Conservation (phyloP, 305 asterid species). For the Vinca major region DNA sequence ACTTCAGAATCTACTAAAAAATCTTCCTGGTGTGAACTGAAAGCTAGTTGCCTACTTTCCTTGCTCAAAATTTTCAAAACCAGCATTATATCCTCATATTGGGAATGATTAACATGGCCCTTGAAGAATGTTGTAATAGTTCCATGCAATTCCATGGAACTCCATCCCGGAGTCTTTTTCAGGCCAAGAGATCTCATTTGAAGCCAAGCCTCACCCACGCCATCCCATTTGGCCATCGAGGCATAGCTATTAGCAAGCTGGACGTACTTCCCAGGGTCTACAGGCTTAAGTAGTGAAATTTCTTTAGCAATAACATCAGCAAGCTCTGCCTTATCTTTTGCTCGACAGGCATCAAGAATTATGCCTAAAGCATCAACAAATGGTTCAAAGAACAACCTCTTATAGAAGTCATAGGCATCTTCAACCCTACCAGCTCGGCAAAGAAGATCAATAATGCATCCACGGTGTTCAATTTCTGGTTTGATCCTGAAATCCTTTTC, state of each 20-base stretch:
- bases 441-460: conserved; percentile 73
- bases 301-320: conserved; percentile 43
- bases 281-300: conserved; percentile 36
- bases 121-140: conserved; percentile 47
- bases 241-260: conserved; percentile 77
- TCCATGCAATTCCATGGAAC: conserved; percentile 66
- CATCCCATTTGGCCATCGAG: conserved; percentile 58
- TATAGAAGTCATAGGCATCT: conserved; percentile 58
- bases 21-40: neutral
- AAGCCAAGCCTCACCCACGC: conserved; percentile 72
- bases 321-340: conserved; percentile 33
- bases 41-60: conserved; percentile 29
- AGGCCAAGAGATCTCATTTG: conserved; percentile 68
- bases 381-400: conserved; percentile 45
- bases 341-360: conserved; percentile 61
- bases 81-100: conserved; percentile 36
- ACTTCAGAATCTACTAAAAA: neutral
- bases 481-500: conserved; percentile 38
- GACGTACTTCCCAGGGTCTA: conserved; percentile 68
- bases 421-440: conserved; percentile 75
- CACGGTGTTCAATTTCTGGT: conserved; percentile 66
- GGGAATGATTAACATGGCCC: conserved; percentile 59
- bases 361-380: conserved; percentile 60
- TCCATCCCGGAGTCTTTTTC: conserved; percentile 75
- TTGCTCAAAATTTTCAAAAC: conserved; percentile 34